These are phyloP conservation scores for Tetraselmis chui DNA, from an alignment of 139 green algal genomes.

Conservation along the genomic window DNA sequence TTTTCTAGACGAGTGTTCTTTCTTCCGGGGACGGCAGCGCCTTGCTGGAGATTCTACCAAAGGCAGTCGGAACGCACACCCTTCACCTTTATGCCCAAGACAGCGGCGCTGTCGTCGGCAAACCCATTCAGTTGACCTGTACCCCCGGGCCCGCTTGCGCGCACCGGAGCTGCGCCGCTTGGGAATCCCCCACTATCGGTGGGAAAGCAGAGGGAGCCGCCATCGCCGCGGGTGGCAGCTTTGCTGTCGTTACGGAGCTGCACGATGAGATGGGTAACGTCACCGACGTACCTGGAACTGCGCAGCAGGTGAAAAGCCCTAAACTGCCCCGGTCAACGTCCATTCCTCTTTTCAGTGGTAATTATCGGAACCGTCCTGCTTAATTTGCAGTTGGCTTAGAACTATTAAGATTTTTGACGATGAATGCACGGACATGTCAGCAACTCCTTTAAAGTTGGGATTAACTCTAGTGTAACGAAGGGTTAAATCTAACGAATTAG, in stretches of 20 bases:
- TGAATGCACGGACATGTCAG: no score
- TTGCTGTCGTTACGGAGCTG: not conserved
- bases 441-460: no score
- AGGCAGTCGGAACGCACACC: not conserved
- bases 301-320: no score
- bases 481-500: no score
- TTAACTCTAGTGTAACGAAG: no score
- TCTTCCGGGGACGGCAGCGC: not conserved
- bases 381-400: no score
- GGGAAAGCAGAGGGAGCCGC: not conserved
- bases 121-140: not conserved
- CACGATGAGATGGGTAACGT: not conserved
- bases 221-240: not conserved
- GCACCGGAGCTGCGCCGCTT: not conserved
- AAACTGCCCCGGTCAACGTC: no score
- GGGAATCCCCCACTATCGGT: not conserved
- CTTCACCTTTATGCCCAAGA: not conserved
- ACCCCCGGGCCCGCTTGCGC: not conserved
- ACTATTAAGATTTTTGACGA: no score
- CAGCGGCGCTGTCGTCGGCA: not conserved
- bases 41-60: not conserved
- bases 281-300: no score
- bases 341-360: no score
- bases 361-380: no score
- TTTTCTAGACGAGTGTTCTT: not conserved